A percentile compares a stretch with the other conserved stretches of the same genome.
Evolutionary conservation across 2,329 filamentous ascomycete species (phyloP).

Genomic region (Penicillium sp.): DNA sequence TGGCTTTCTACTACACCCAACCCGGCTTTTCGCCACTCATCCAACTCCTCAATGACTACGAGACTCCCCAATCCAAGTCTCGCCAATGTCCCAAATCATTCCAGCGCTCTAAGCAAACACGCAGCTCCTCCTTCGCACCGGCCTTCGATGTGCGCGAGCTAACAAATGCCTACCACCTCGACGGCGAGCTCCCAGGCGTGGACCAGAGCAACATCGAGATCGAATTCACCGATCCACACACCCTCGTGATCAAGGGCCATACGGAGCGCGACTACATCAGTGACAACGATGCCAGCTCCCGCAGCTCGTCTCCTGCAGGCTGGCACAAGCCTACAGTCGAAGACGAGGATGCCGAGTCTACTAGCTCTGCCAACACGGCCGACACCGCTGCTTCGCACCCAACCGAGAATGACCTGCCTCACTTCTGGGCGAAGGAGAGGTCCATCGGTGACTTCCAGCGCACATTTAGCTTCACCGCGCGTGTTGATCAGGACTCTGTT

Average conservation of each 20-base stretch:
- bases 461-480: constrained; percentile 55
- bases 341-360: constrained; percentile 26
- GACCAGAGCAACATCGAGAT: constrained; percentile 46
- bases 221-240: constrained; percentile 47
- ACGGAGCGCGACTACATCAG: constrained; percentile 35
- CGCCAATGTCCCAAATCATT: constrained; percentile 8
- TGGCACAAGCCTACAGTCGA: constrained; percentile 53
- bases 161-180: constrained; percentile 42
- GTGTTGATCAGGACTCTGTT: constrained; percentile 58
- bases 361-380: constrained; percentile 3
- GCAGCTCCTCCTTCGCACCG: constrained; percentile 37
- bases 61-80: constrained; percentile 31
- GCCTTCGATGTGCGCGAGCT: constrained; percentile 47
- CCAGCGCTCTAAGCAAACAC: constrained; percentile 4
- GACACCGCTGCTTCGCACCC: constrained; percentile 15
- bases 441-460: constrained; percentile 57
- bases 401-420: constrained; percentile 22
- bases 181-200: constrained; percentile 47
- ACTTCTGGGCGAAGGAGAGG: constrained; percentile 59
- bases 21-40: constrained; percentile 43
- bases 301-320: constrained; percentile 23
- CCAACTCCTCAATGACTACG: constrained; percentile 44
- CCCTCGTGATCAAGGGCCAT: constrained; percentile 44
- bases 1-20: constrained; percentile 44
- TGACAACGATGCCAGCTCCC: constrained; percentile 9